Evolutionary conservation across 306 rosid genomes (phyloP), one percentile per base, ranked within the genome.

Genomic region (Vigna angularis): DNA sequence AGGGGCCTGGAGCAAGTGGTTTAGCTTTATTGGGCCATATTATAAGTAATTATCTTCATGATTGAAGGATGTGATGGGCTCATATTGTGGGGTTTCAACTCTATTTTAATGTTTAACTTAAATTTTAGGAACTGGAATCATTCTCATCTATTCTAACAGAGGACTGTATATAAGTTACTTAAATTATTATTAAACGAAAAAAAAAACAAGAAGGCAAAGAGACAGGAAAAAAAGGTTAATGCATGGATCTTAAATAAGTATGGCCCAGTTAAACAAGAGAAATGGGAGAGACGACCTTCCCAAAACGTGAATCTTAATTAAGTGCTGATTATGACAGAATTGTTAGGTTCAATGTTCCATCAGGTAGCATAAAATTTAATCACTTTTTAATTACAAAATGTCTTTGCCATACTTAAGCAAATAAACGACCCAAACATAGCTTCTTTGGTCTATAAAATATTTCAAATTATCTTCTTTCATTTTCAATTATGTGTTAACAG

Each of bases 21-120:
- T 74, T 81, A 64, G 82, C 56, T 59, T 58, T 69, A 53, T 63
- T 75, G 70, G 84, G 65, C 51, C 72, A 66, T 74, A 76, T 20
- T 73, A 66, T 64, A 22, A 49, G 32, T 63, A 58, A 66, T n/a
- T 51, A 56, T 72, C 18, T 34, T 76, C 34, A 71, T 55, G 66
- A 61, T 63, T 18, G 68, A 48, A 48, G 57, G 59, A 70, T 69
- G 75, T 45, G 74, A 42, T 50, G 69, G 42, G 63, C 47, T 61
- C 78, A 47, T 28, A 28, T 74, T 17, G 30, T 9, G 50, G 73
- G 70, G 36, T 52, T 75, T 75, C 77, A 36, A 57, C 51, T 81
- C 66, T 68, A 52, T 74, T 79, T 30, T 40, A 67, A 50, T 51
- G 24, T 75, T 75, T 26, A 26, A 26, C 28, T 26, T 26, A 2